These are phyloP conservation scores for Aphanomyces invadans DNA, from an alignment of 352 stramenopile species.

Conservation along the genomic window DNA sequence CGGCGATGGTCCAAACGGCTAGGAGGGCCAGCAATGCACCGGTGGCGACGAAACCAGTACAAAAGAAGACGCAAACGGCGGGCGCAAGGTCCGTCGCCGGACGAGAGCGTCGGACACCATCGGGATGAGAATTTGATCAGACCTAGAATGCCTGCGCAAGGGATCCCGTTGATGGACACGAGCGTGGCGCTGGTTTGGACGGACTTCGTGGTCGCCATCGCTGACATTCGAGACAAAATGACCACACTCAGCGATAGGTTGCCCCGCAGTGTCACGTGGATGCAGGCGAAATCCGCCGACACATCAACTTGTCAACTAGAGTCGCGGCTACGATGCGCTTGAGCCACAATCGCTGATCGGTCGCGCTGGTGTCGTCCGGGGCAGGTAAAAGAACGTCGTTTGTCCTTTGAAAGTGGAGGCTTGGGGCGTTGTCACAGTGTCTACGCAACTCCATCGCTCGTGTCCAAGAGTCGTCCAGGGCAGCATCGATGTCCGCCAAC, in stretches of 20 bases:
- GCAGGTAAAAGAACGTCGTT: background rate
- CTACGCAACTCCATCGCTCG: constrained; percentile 34
- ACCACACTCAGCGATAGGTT: constrained; percentile 53
- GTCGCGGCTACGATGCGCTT: constrained; percentile 36
- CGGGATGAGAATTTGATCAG: constrained; percentile 39
- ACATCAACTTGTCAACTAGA: constrained; percentile 15
- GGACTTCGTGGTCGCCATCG: constrained; percentile 45
- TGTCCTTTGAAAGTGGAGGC: constrained; percentile 22
- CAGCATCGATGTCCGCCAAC: background rate
- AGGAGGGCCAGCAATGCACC: constrained; percentile 50
- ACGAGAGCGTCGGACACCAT: constrained; percentile 40
- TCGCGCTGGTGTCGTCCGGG: constrained; percentile 27
- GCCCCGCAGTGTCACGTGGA: constrained; percentile 58
- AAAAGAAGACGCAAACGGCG: constrained; percentile 36
- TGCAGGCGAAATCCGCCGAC: constrained; percentile 41
- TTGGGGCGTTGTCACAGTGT: constrained; percentile 32
- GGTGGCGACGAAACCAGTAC: constrained; percentile 48
- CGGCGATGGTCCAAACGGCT: constrained; percentile 53
- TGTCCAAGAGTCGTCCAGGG: constrained; percentile 6
- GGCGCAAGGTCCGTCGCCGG: constrained; percentile 35
- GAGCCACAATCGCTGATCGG: constrained; percentile 31
- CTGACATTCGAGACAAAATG: constrained; percentile 48
- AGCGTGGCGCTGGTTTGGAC: constrained; percentile 34
- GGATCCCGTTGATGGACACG: constrained; percentile 48
- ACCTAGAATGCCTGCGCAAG: too few species aligned